These are phyloP conservation scores for Aspergillus versicolor DNA, from an alignment of 2,329 filamentous ascomycete species.

Conservation along the genomic window DNA sequence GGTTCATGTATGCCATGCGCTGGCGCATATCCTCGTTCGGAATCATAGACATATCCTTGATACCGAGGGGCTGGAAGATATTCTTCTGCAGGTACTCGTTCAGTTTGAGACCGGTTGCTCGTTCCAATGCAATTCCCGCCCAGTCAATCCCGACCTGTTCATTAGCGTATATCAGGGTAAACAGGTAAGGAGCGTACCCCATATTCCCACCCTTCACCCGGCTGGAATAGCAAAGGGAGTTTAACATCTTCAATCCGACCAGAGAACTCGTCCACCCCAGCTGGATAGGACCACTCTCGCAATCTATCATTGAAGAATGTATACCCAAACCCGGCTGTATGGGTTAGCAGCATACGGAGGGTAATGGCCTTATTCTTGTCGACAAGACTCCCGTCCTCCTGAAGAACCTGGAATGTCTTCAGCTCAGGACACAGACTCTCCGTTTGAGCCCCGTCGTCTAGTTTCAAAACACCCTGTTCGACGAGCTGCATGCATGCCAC, in stretches of 20 bases:
- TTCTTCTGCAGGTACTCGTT: constrained; percentile 52
- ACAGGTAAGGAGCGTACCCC: constrained; percentile 38
- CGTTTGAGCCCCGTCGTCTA: constrained; percentile 43
- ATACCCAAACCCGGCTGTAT: constrained; percentile 60
- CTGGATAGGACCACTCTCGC: constrained; percentile 49
- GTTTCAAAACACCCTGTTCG: constrained; percentile 41
- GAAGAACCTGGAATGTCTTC: constrained; percentile 42
- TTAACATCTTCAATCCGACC: constrained; percentile 54
- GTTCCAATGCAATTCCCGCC: constrained; percentile 53
- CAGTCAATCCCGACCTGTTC: constrained; percentile 53
- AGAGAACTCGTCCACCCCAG: constrained; percentile 59
- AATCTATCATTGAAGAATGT: constrained; percentile 54
- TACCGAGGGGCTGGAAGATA: constrained; percentile 49
- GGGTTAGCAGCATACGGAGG: constrained; percentile 57
- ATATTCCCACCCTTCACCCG: constrained; percentile 63
- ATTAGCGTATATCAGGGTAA: constrained; percentile 22
- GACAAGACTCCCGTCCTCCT: constrained; percentile 33
- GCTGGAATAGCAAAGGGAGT: constrained; percentile 61
- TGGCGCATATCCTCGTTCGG: background rate
- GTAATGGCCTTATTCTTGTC: constrained; percentile 54
- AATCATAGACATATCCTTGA: constrained; percentile 43
- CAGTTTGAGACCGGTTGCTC: constrained; percentile 44
- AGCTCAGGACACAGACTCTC: constrained; percentile 46
- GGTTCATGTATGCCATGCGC: constrained; percentile 1
- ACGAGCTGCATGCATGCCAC: constrained; percentile 51